phyloP scores from a whole-genome alignment of 306 rosid genomes.

The Citrullus mucosospermus region DNA sequence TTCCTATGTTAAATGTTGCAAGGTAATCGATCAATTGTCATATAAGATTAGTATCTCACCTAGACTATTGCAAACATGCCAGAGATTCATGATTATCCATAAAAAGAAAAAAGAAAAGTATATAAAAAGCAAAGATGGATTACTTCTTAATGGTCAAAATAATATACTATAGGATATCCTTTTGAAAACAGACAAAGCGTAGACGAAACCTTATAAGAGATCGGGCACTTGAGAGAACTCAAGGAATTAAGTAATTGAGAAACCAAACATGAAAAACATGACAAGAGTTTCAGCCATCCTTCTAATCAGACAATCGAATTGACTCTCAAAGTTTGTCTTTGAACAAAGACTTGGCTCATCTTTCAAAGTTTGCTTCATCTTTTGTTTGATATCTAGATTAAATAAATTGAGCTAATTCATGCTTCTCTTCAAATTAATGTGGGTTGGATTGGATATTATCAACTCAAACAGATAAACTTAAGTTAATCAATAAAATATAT shows the following conservation, averaged over 20 bases:
- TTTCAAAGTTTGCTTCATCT: background rate
- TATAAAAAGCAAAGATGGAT: background rate
- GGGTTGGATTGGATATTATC: background rate
- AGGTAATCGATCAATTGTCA: background rate
- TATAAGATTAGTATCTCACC: background rate
- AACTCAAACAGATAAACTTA: background rate
- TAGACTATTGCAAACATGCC: background rate
- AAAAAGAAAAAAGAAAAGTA: background rate
- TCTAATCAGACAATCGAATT: background rate
- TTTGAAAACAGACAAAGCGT: background rate
- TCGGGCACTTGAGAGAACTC: background rate
- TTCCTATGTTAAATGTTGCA: background rate
- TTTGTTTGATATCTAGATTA: background rate
- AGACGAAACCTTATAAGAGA: background rate
- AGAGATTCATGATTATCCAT: background rate
- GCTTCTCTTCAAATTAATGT: background rate
- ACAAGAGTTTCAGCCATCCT: background rate
- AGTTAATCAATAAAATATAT: background rate
- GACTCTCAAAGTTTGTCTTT: background rate
- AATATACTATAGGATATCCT: background rate
- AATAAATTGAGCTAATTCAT: background rate
- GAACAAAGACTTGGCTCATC: background rate
- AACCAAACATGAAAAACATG: background rate
- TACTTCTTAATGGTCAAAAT: background rate
- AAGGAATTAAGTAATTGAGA: background rate